Evolutionary conservation across 306 rosid species (phyloP), one percentile per base, ranked within the genome.

Genomic region (Cucurbita ficifolia): DNA sequence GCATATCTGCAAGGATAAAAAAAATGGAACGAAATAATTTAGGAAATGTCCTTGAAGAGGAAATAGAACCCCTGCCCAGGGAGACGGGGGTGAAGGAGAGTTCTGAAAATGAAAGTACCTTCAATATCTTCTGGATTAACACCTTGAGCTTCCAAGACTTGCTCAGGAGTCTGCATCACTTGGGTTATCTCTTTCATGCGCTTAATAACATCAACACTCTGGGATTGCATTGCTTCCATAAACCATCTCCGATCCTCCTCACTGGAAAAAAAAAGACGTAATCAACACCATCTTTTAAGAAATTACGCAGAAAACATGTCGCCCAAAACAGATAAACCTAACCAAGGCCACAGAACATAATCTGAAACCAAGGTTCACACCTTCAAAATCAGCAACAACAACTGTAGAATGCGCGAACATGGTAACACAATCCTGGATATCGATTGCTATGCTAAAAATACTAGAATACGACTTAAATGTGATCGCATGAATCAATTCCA

Each of bases 101-200:
- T 24, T 68, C 55, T 46, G 39, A 49, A 48, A 49, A 22, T 46
- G 38, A 4, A 29, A 35, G 39, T 77, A 91, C 99, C 96, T 91
- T 91, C 99, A 52, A 95, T 80, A 76, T 91, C 89, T 24, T 60
- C 77, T 33, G 91, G 68, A 36, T 89, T 85, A 57, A 95, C 87
- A 35, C 97, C 99, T 74, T 95, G 96, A 68, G 86, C 73, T 80
- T 91, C 94, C 91, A 95, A 83, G 71, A 88, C 92, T 76, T 88
- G 80, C 60, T 89, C 89, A 58, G 99, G 97, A 67, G 96, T 89
- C 71, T 89, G 86, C 97, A 95, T 91, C 19, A 95, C 91, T 60
- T 84, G 86, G 6, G 96, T 85, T 43, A 95, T 95, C 79, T 95
- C 97, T 76, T 87, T 95, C 99, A 95, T 95, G 48, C 99, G 92